A percentile compares a stretch with the other conserved stretches of the same genome.
phyloP scores from a whole-genome alignment of 2,329 filamentous ascomycete genomes.

The Cryphonectria japonica region DNA sequence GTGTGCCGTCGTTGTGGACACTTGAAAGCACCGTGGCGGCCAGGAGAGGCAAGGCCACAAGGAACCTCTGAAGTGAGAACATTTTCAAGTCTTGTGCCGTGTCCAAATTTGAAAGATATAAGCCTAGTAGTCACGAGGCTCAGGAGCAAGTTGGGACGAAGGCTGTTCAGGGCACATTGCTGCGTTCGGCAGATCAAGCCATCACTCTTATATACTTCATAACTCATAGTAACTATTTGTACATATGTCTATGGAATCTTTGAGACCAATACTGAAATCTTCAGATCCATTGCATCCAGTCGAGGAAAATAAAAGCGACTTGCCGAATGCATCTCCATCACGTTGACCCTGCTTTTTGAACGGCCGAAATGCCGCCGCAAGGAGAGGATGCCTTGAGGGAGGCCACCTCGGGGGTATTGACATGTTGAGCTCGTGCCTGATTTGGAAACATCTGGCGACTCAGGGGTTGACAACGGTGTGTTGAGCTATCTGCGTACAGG shows the following conservation, averaged over 20 bases:
- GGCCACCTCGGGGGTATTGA: background rate
- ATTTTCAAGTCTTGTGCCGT: background rate
- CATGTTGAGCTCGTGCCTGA: background rate
- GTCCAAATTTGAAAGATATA: background rate
- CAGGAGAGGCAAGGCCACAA: background rate
- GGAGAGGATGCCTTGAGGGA: background rate
- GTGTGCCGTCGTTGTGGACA: background rate
- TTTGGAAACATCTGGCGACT: background rate
- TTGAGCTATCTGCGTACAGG: background rate
- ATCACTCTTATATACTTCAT: background rate
- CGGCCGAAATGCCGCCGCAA: conserved; percentile 1
- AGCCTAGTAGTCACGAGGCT: too few species aligned
- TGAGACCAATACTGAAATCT: background rate
- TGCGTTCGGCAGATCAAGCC: background rate
- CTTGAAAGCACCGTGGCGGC: background rate
- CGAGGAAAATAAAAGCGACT: too few species aligned
- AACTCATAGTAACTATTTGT: background rate
- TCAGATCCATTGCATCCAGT: background rate
- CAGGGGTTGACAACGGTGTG: background rate
- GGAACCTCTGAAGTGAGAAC: background rate
- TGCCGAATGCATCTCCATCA: background rate
- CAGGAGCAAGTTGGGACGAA: background rate
- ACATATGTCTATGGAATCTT: too few species aligned
- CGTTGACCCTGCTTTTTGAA: background rate
- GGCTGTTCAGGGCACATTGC: background rate